Conservation (phyloP, 495 filamentous ascomycete genomes). For the Letharia lupina region DNA sequence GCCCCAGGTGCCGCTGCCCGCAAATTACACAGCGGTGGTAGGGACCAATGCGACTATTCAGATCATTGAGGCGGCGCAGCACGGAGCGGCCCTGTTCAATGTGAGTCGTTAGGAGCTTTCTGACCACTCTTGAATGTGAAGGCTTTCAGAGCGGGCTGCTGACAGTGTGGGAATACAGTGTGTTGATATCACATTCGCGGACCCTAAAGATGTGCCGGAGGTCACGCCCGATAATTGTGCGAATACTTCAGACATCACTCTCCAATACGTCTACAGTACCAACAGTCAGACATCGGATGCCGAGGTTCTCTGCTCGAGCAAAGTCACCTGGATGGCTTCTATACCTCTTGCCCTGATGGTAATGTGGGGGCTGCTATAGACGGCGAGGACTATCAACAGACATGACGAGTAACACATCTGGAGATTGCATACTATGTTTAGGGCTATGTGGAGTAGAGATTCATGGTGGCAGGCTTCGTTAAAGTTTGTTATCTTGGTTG, state of each 20-base stretch:
- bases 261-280: slow-evolving; percentile 65
- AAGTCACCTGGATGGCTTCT: slow-evolving; percentile 17
- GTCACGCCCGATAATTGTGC: slow-evolving; percentile 77
- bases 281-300: slow-evolving; percentile 23
- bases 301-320: slow-evolving; percentile 6
- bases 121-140: background rate
- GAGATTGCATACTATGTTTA: background rate
- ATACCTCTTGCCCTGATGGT: slow-evolving; percentile 16
- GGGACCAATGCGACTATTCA: slow-evolving; percentile 95
- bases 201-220: slow-evolving; percentile 59
- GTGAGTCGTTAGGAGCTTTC: slow-evolving; percentile 45
- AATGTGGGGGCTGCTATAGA: background rate
- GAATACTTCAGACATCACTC: slow-evolving; percentile 66
- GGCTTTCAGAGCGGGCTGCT: background rate
- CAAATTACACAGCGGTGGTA: slow-evolving; percentile 56
- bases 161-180: slow-evolving; percentile 48
- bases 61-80: slow-evolving; percentile 77
- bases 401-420: background rate
- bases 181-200: slow-evolving; percentile 80
- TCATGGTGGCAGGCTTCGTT: background rate
- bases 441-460: background rate
- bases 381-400: background rate
- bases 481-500: background rate
- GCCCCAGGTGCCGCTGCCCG: slow-evolving; percentile 81
- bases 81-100: slow-evolving; percentile 85